Base-by-base conservation (phyloP, 345 rosid species). In the Corymbia maculata region DNA sequence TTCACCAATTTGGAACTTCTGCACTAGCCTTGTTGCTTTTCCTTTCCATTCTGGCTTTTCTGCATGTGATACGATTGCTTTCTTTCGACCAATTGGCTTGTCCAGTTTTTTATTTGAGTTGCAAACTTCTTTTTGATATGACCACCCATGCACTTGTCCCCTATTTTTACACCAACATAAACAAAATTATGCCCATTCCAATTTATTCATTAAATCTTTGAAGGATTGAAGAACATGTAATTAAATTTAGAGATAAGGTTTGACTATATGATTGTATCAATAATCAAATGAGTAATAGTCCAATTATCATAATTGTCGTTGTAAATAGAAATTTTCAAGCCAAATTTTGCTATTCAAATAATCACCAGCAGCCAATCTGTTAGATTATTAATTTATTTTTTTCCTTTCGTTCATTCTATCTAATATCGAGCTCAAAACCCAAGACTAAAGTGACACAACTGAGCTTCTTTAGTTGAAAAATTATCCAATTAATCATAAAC, bases 301-400 rank as follows among this genome's bases (percentile, higher is more conserved):
- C 8, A 12, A 28, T 61, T 61, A 2, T 61, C 68, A 26, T 59
- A 59, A 26, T 28, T 59, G 1, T 5, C 0, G 0, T 14, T 59
- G 15, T 59, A 59, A 59, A 26, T 5, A 59, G 68, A 59, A 59
- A 26, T 26, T 59, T 26, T 59, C 8, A 2, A 61, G 68, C 16
- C 68, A 0, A 0, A 61, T 50, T 50, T 50, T 13, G 2, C 51
- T 11, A 50, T 61, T 61, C 0, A 0, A 0, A 3, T 12, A 0
- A 26, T 12, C 68, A 59, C 15, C 32, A 0, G 4, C 32, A 61
- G 26, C 32, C 68, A 61, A 61, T 61, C 32, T 12, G 15, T 61
- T 59, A 61, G 30, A 28, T 59, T 59, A 0, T 59, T 59, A 30
- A 11, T 5, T 59, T 50, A 50, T 2, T 26, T 59, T 57, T 53